Evolutionary conservation across 2,329 filamentous ascomycete genomes (phyloP), one percentile per base, ranked within the genome.

Genomic region (Diplodia scrobiculata): DNA sequence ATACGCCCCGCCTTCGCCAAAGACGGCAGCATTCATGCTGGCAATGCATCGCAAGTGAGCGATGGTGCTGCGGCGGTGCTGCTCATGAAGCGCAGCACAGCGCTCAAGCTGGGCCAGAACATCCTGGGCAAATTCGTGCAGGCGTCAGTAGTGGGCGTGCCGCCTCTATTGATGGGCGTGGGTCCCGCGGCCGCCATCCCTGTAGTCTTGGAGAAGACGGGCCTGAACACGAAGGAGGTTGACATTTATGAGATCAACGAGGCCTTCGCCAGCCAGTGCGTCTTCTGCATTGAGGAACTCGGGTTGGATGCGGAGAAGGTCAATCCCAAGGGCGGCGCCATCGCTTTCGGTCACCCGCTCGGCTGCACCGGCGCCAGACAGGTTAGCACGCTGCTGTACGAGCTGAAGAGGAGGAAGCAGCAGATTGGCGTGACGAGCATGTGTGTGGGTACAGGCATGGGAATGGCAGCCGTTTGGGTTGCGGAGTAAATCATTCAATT

Each of bases 171-270:
- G 71, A 98, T 99, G 95, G 95, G 95, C 69, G 84, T 97, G 71
- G 95, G 95, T 1, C 95, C 95, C 60, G 97, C 92, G 87, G 93
- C 93, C 80, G 93, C 95, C 66, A 98, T 99, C 74, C 95, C 95
- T 70, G 90, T 93, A 76, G 93, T 91, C 3, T 88, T 97, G 66
- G 86, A 91, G 76, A 93, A 95, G 78, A 91, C 93, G 0, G 92
- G 93, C 68, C 87, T 99, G 72, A 84, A 83, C 76, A 91, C 89
- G 79, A 89, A 73, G 66, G 94, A 98, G 71, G 92, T 99, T 34
- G 95, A 98, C 77, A 94, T 98, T 75, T 98, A 87, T 75, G 95
- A 99, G 86, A 97, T 99, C 85, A 99, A 99, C 83, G 95, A 99
- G 86, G 95, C 95, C 0, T 99, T 99, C 78, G 95, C 95, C 36